phyloP scores from a whole-genome alignment of 2,329 filamentous ascomycete species.

The Periconia sp. region DNA sequence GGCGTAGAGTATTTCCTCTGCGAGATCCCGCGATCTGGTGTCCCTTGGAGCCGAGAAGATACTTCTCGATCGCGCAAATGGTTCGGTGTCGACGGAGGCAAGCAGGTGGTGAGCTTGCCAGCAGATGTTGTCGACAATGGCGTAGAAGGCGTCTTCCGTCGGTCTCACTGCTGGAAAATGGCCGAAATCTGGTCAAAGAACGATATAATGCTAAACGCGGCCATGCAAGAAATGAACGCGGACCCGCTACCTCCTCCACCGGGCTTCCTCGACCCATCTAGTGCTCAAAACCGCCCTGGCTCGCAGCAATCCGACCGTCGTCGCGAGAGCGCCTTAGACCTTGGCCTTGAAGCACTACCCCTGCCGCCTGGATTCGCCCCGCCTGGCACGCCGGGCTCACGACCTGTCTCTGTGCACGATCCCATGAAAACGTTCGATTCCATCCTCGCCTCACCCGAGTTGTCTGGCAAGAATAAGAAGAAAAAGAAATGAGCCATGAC shows the following conservation, averaged over 20 bases:
- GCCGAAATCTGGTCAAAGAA: slow-evolving; percentile 62
- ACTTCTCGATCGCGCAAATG: slow-evolving; percentile 61
- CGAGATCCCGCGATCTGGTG: slow-evolving; percentile 69
- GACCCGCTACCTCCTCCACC: slow-evolving; percentile 36
- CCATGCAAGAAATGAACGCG: slow-evolving; percentile 37
- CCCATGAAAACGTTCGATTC: slow-evolving; percentile 53
- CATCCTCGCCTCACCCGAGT: slow-evolving; percentile 42
- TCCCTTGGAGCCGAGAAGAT: slow-evolving; percentile 72
- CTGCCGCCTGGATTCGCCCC: slow-evolving; percentile 48
- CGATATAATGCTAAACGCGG: slow-evolving; percentile 34
- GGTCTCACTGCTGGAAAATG: slow-evolving; percentile 69
- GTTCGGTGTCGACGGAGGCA: slow-evolving; percentile 72
- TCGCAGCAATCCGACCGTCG: slow-evolving; percentile 36
- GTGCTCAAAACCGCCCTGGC: slow-evolving; percentile 12
- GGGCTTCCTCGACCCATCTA: slow-evolving; percentile 25
- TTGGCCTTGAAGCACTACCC: slow-evolving; percentile 51
- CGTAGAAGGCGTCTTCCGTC: slow-evolving; percentile 67
- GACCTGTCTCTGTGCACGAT: slow-evolving; percentile 37
- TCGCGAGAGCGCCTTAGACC: slow-evolving; percentile 47
- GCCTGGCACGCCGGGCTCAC: slow-evolving; percentile 22
- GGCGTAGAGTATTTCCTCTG: slow-evolving; percentile 83
- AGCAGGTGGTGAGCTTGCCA: slow-evolving; percentile 63
- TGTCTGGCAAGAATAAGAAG: slow-evolving; percentile 27
- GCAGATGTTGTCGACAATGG: slow-evolving; percentile 67
- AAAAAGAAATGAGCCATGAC: slow-evolving; percentile 25